phyloP scores from a whole-genome alignment of 1,139 yeast species.

The Blastobotrys aristatus region DNA sequence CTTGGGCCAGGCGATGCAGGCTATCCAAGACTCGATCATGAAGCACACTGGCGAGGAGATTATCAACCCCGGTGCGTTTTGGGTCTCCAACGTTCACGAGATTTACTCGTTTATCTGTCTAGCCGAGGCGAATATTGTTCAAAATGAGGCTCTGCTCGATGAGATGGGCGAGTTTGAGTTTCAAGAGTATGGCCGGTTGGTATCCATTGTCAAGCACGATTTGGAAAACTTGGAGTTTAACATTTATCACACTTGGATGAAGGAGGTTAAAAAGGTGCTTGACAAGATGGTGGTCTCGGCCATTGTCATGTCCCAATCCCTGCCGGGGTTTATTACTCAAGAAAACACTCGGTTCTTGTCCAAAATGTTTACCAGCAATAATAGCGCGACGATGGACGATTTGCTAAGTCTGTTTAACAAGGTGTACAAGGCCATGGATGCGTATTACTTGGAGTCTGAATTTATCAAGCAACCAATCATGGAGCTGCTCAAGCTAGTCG shows the following conservation, averaged over 20 bases:
- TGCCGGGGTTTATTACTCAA: constrained; percentile 93
- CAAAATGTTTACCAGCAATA: constrained; percentile 62
- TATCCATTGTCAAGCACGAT: constrained; percentile 90
- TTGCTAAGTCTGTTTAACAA: constrained; percentile 83
- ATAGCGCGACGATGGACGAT: constrained; percentile 91
- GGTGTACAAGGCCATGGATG: constrained; percentile 90
- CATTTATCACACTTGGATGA: constrained; percentile 97
- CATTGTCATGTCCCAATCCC: constrained; percentile 86
- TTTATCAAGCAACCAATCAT: constrained; percentile 82
- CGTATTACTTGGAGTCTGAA: constrained; percentile 80
- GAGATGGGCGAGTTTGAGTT: constrained; percentile 91
- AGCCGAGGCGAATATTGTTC: constrained; percentile 85
- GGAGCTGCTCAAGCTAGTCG: constrained; percentile 81
- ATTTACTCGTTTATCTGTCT: constrained; percentile 89
- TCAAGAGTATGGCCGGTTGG: constrained; percentile 82
- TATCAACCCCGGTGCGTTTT: constrained; percentile 90
- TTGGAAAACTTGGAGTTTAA: constrained; percentile 90
- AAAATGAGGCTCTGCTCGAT: constrained; percentile 70
- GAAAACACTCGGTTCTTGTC: constrained; percentile 81
- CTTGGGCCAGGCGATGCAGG: constrained; percentile 82
- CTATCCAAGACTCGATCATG: constrained; percentile 61
- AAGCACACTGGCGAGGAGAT: constrained; percentile 70
- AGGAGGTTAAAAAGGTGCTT: constrained; percentile 84
- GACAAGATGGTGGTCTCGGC: constrained; percentile 93
- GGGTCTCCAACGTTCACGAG: constrained; percentile 97